Percentiles rank a stretch among this genome's conserved stretches.
Conservation (phyloP, 2,329 filamentous ascomycete species). For the Capronia epimyces region DNA sequence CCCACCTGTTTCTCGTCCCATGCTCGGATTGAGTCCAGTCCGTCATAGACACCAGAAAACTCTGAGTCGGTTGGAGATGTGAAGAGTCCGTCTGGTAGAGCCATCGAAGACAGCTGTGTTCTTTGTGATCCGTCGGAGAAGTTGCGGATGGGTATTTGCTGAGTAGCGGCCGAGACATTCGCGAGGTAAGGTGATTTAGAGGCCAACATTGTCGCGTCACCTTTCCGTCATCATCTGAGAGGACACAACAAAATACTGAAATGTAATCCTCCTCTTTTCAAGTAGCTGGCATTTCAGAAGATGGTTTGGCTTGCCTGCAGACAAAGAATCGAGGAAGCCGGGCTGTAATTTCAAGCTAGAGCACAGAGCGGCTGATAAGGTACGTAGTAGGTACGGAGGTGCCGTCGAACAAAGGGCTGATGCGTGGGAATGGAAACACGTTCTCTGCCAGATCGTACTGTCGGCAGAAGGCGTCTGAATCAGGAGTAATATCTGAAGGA, state of each 20-base stretch:
- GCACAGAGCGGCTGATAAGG: neutral
- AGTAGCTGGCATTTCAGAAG: constrained; percentile 4
- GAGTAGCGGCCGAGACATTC: constrained; percentile 28
- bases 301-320: neutral
- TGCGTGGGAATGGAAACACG: neutral
- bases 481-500: neutral
- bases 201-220: constrained; percentile 36
- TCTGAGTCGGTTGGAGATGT: constrained; percentile 86
- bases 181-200: constrained; percentile 39
- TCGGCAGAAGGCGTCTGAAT: neutral
- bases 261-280: constrained; percentile 9
- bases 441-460: neutral
- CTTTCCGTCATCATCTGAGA: constrained; percentile 5
- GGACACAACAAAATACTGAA: neutral
- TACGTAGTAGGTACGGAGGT: neutral
- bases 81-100: constrained; percentile 46
- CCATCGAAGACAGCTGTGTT: constrained; percentile 35
- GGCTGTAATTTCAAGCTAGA: neutral
- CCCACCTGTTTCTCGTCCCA: constrained; percentile 71
- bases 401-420: constrained; percentile 7
- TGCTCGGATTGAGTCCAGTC: constrained; percentile 60
- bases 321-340: constrained; percentile 2
- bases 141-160: constrained; percentile 21
- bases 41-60: constrained; percentile 73
- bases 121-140: constrained; percentile 28